Percentiles rank a stretch among this genome's conserved stretches.
phyloP scores from a whole-genome alignment of 2,329 filamentous ascomycete genomes.

The Pestalotiopsis sp. region DNA sequence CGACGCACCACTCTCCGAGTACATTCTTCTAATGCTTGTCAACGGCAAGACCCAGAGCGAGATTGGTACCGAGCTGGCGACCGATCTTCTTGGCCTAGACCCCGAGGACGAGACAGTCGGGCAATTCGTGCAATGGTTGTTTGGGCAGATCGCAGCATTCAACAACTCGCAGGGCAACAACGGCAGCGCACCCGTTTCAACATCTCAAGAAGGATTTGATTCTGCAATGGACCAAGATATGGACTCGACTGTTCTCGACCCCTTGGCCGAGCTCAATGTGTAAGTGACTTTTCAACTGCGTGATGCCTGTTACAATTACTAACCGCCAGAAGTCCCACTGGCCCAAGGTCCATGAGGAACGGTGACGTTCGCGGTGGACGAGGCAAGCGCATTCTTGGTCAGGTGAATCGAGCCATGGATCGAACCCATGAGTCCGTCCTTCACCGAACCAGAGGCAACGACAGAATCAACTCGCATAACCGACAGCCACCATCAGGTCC shows the following conservation, averaged over 20 bases:
- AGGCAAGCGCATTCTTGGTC: conserved; percentile 82
- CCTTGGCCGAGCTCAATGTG: conserved; percentile 56
- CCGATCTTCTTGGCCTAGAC: conserved; percentile 80
- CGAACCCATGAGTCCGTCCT: conserved; percentile 74
- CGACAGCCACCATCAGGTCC: conserved; percentile 75
- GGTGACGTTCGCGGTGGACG: conserved; percentile 54
- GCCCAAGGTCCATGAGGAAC: conserved; percentile 89
- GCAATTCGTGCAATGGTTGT: conserved; percentile 92
- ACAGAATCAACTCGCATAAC: conserved; percentile 79
- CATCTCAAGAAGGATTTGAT: conserved; percentile 28
- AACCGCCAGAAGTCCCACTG: conserved; percentile 73
- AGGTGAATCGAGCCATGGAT: conserved; percentile 83
- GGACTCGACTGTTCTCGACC: conserved; percentile 64
- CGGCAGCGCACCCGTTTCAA: conserved; percentile 27
- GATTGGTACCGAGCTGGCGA: conserved; percentile 84
- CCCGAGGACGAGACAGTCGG: conserved; percentile 81
- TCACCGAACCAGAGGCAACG: conserved; percentile 78
- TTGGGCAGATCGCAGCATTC: conserved; percentile 76
- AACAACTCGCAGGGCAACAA: conserved; percentile 67
- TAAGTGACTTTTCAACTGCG: conserved; percentile 43
- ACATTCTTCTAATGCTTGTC: conserved; percentile 95
- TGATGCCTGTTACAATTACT: conserved; percentile 31
- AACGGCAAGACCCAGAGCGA: conserved; percentile 93
- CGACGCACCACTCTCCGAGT: conserved; percentile 86
- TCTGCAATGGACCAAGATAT: conserved; percentile 60